Base-by-base conservation (phyloP, 2,329 filamentous ascomycete genomes). In the Fusarium secorum region DNA sequence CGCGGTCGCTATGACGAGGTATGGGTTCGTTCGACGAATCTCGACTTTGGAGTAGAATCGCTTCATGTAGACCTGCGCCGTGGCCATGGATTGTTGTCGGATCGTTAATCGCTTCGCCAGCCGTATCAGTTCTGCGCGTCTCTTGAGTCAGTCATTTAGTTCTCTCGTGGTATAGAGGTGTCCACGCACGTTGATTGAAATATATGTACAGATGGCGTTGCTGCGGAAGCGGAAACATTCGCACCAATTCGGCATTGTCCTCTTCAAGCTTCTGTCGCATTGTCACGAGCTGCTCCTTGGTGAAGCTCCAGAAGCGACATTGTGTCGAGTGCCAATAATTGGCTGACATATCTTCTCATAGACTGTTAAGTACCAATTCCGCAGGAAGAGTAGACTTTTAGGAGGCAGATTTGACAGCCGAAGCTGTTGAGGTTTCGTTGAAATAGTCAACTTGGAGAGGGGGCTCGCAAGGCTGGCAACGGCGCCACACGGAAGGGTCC, bases 301-400 rank as follows among this genome's bases (percentile, higher is more conserved):
- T 91, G 81, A 97, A 97, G 61, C 93, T 92, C 96, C 96, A 99
- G 83, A 93, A 89, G 74, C 90, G 91, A 74, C 91, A 89, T 83
- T 99, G 96, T 30, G 94, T 96, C 60, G 96, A 98, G 71, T 94
- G 92, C 95, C 95, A 99, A 84, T 95, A 99, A 82, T 95, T 98
- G 78, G 95, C 93, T 36, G 95, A 93, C 95, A 98, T 98, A 57
- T 64, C 76, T 55, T 66, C 52, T 54, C 59, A 59, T 55, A 58
- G 64, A 48, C 64, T 45, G 66, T 61, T 26, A 35, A 55, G 55
- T 63, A 46, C 60, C 58, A 60, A 38, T 60, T 48, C 55, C 36
- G 20, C 32, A 55, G 36, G 20, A 44, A 24, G 30, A 35, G 14
- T 30, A 24, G 44, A 26, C 20, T 54, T 17, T 38, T n/a, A 32